These are phyloP conservation scores for Albugo candida DNA, from an alignment of 352 stramenopile species.

Conservation along the genomic window DNA sequence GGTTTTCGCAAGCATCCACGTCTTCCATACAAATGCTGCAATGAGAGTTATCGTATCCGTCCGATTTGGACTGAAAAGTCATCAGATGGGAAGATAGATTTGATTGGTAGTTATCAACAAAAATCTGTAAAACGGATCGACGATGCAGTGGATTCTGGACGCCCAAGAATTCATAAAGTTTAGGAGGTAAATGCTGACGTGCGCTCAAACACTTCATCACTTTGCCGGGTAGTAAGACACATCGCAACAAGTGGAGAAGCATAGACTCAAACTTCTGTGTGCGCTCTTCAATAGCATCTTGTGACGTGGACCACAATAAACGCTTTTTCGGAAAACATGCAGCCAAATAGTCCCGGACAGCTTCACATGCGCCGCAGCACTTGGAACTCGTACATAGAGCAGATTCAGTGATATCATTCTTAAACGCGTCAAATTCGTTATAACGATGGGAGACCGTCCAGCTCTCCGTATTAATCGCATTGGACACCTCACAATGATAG, in stretches of 20 bases:
- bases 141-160: slow-evolving; percentile 23
- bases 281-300: slow-evolving; percentile 14
- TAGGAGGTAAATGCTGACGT: slow-evolving; percentile 20
- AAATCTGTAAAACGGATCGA: slow-evolving; percentile 46
- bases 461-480: neutral
- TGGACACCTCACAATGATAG: neutral
- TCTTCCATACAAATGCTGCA: too few species aligned
- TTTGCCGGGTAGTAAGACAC: slow-evolving; percentile 31
- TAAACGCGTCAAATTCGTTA: slow-evolving; percentile 30
- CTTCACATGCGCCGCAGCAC: slow-evolving; percentile 40
- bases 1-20: too few species aligned
- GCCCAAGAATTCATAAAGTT: slow-evolving; percentile 38
- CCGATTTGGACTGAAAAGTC: too few species aligned
- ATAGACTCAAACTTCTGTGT: slow-evolving; percentile 40
- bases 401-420: slow-evolving; percentile 19
- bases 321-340: slow-evolving; percentile 43
- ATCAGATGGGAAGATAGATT: too few species aligned
- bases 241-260: slow-evolving; percentile 37
- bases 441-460: neutral
- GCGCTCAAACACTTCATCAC: slow-evolving; percentile 46
- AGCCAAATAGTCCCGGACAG: slow-evolving; percentile 34
- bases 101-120: slow-evolving; percentile 32
- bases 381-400: slow-evolving; percentile 32
- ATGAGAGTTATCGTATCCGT: too few species aligned
- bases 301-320: slow-evolving; percentile 9